Conservation (phyloP, 306 rosid species). For the Potentilla sterilis region DNA sequence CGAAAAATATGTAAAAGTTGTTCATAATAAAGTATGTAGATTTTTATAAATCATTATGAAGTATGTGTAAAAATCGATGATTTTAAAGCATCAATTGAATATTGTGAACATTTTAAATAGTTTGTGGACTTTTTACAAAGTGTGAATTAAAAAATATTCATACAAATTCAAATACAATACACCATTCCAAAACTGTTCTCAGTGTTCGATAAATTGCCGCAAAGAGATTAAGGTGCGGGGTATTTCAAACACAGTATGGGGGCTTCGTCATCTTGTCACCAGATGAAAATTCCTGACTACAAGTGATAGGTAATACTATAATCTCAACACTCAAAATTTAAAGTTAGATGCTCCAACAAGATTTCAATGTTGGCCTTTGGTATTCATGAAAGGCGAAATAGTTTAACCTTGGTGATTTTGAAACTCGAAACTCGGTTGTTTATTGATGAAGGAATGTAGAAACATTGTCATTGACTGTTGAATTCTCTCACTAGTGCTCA, state of each 20-base stretch:
- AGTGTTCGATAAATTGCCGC: not conserved
- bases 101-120: no score
- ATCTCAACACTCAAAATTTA: not conserved
- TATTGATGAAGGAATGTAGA: not conserved
- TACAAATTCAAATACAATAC: no score
- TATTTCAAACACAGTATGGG: not conserved
- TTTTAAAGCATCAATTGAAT: no score
- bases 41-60: no score
- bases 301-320: not conserved
- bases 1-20: no score
- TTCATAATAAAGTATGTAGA: no score
- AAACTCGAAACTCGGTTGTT: not conserved
- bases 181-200: no score
- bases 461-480: not conserved
- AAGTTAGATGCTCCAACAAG: not conserved
- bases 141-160: no score
- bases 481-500: not conserved
- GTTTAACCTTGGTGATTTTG: not conserved
- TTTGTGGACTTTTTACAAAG: no score
- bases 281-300: not conserved
- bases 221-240: not conserved
- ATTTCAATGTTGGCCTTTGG: not conserved
- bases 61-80: no score
- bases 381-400: not conserved
- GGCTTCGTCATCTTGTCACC: not conserved